phyloP scores from a whole-genome alignment of 2,329 filamentous ascomycete genomes.

The Penicillium expansum region DNA sequence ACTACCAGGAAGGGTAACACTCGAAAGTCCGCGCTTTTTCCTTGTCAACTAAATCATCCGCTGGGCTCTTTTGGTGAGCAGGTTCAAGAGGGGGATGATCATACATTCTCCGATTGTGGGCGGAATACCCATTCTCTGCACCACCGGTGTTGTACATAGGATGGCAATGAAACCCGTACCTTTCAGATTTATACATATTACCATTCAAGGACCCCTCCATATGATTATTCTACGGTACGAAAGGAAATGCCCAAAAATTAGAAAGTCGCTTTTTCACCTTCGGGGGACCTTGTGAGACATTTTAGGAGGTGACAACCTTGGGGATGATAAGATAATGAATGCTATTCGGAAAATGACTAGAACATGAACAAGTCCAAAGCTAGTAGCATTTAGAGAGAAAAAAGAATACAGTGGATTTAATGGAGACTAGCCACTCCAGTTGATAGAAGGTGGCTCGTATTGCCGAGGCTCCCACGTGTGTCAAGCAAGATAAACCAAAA shows the following conservation, averaged over 20 bases:
- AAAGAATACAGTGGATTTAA: too few species aligned
- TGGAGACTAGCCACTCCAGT: too few species aligned
- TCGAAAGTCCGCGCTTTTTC: constrained; percentile 45
- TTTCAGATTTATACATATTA: background rate
- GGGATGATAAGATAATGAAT: constrained; percentile 3
- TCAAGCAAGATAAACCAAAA: background rate
- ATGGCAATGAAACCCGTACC: background rate
- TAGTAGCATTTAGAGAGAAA: background rate
- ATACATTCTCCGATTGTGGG: background rate
- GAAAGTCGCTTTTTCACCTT: background rate
- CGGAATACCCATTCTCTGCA: background rate
- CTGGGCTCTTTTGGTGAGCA: too few species aligned
- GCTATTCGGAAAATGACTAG: background rate
- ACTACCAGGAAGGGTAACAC: constrained; percentile 52
- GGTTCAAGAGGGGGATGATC: background rate
- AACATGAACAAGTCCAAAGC: background rate
- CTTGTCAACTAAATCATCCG: background rate
- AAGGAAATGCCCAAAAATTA: background rate
- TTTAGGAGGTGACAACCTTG: constrained; percentile 2
- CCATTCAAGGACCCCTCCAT: too few species aligned
- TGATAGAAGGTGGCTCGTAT: background rate
- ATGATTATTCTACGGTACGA: background rate
- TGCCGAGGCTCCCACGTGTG: too few species aligned
- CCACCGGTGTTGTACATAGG: background rate
- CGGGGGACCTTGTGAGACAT: constrained; percentile 2